Conservation (phyloP, 108 stramenopile genomes). For the Thalassiosira profunda region DNA sequence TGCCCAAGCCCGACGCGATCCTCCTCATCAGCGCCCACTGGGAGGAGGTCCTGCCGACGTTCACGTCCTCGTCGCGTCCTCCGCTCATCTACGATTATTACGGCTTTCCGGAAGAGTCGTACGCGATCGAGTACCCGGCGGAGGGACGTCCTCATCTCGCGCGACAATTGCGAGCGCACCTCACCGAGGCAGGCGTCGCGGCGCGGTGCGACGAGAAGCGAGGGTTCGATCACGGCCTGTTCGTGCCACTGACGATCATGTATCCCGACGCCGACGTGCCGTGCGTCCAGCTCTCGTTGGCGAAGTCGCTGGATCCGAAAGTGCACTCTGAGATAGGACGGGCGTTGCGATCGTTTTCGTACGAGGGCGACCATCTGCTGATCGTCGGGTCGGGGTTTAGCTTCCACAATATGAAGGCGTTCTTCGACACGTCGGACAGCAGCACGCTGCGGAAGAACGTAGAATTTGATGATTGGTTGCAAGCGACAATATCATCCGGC, state of each 20-base stretch:
- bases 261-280: constrained; percentile 84
- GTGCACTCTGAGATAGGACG: constrained; percentile 63
- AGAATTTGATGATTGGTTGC: no score
- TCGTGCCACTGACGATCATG: constrained; percentile 85
- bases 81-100: constrained; percentile 89
- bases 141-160: constrained; percentile 67
- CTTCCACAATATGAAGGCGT: constrained; percentile 83
- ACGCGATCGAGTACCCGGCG: constrained; percentile 71
- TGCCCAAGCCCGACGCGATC: no score
- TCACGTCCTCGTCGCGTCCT: no score
- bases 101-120: constrained; percentile 83
- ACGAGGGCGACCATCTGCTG: constrained; percentile 67
- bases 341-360: constrained; percentile 62
- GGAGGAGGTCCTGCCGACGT: no score
- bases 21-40: no score
- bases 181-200: constrained; percentile 39
- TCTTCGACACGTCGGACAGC: no score
- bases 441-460: no score
- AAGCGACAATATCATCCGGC: no score
- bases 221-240: constrained; percentile 92
- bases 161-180: constrained; percentile 33
- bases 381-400: constrained; percentile 80
- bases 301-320: constrained; percentile 34
- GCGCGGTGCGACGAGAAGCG: constrained; percentile 41
- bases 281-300: constrained; percentile 73